phyloP scores from a whole-genome alignment of 306 rosid genomes.

The Medicago arabica region DNA sequence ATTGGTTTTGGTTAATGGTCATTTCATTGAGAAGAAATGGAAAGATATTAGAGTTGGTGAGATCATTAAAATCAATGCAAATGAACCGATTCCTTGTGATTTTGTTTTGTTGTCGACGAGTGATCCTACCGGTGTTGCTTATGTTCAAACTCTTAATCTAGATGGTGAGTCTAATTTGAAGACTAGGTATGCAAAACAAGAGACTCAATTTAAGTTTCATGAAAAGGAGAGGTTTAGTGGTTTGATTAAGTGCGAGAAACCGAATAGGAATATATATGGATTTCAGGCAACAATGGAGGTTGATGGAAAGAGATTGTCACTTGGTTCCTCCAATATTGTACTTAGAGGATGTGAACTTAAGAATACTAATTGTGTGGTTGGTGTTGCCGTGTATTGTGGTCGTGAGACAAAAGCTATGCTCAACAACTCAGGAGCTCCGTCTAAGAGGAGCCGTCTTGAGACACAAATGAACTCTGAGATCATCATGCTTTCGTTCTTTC shows the following conservation, averaged over 20 bases:
- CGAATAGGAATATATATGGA: slow-evolving; percentile 93
- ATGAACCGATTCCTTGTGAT: slow-evolving; percentile 88
- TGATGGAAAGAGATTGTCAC: slow-evolving; percentile 78
- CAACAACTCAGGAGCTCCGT: slow-evolving; percentile 93
- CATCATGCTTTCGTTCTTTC: slow-evolving; percentile 79
- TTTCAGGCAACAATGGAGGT: slow-evolving; percentile 83
- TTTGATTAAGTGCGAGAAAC: slow-evolving; percentile 86
- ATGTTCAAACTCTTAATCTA: slow-evolving; percentile 86
- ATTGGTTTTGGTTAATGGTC: slow-evolving; percentile 63
- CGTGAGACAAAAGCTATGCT: slow-evolving; percentile 95
- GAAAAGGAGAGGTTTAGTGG: slow-evolving; percentile 66
- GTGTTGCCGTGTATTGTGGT: slow-evolving; percentile 89
- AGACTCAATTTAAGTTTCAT: slow-evolving; percentile 69
- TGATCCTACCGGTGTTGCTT: slow-evolving; percentile 94
- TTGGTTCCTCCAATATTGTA: slow-evolving; percentile 89
- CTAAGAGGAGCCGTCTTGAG: slow-evolving; percentile 93
- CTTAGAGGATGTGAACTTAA: slow-evolving; percentile 92
- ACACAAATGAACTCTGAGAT: slow-evolving; percentile 89
- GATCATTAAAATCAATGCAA: slow-evolving; percentile 64
- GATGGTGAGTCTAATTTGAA: slow-evolving; percentile 99
- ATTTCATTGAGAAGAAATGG: slow-evolving; percentile 68
- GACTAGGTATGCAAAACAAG: slow-evolving; percentile 91
- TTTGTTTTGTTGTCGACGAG: slow-evolving; percentile 89
- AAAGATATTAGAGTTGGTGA: slow-evolving; percentile 84
- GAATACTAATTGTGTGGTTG: slow-evolving; percentile 85